Percentiles rank a stretch among this genome's conserved stretches.
These are phyloP conservation scores for Chrysosporium keratinophilum DNA, from an alignment of 2,329 filamentous ascomycete genomes.

Conservation along the genomic window DNA sequence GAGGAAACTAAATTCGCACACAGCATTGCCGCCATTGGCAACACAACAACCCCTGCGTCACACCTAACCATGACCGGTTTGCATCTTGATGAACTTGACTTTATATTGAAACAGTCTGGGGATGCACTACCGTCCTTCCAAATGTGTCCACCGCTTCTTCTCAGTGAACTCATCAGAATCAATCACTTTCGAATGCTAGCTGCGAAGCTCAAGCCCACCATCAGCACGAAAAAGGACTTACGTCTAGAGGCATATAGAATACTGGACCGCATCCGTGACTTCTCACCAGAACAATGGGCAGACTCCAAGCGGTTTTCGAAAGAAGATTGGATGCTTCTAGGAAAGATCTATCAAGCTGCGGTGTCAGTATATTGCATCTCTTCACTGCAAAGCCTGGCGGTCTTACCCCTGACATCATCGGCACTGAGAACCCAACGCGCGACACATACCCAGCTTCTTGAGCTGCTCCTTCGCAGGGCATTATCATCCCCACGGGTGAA, in stretches of 20 bases:
- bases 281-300: slow-evolving; percentile 25
- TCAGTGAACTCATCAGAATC: slow-evolving; percentile 28
- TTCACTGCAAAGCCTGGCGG: slow-evolving; percentile 28
- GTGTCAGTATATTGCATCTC: slow-evolving; percentile 30
- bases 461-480: slow-evolving; percentile 17
- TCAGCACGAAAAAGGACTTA: neutral
- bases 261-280: slow-evolving; percentile 23
- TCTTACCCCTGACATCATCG: slow-evolving; percentile 19
- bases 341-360: slow-evolving; percentile 25
- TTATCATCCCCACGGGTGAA: slow-evolving; percentile 17
- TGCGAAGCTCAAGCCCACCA: neutral
- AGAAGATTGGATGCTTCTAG: slow-evolving; percentile 25
- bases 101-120: slow-evolving; percentile 20
- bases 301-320: slow-evolving; percentile 19
- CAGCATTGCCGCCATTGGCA: slow-evolving; percentile 27
- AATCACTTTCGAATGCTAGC: slow-evolving; percentile 27
- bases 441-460: slow-evolving; percentile 15
- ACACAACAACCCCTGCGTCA: slow-evolving; percentile 31
- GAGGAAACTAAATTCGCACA: slow-evolving; percentile 11
- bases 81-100: slow-evolving; percentile 22
- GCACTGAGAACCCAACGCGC: slow-evolving; percentile 13
- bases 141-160: slow-evolving; percentile 26
- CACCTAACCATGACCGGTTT: slow-evolving; percentile 21
- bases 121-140: slow-evolving; percentile 17
- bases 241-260: slow-evolving; percentile 18